A percentile compares a stretch with the other conserved stretches of the same genome.
These are phyloP conservation scores for Beauveria asiatica DNA, from an alignment of 2,329 filamentous ascomycete genomes.

Conservation along the genomic window DNA sequence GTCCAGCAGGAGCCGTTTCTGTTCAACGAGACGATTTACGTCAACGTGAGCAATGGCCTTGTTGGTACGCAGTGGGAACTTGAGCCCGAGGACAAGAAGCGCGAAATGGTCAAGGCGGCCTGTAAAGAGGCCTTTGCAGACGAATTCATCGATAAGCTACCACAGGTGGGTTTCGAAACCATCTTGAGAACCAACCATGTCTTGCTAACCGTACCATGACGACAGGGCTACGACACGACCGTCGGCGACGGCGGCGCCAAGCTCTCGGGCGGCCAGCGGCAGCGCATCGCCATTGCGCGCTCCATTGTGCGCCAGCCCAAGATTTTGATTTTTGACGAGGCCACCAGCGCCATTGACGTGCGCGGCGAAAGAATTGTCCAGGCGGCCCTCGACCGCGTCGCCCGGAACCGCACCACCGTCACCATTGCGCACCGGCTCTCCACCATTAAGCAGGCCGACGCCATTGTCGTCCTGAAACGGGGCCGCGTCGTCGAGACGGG, in stretches of 20 bases:
- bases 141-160: slow-evolving; percentile 58
- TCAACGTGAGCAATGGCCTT: slow-evolving; percentile 54
- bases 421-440: slow-evolving; percentile 68
- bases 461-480: slow-evolving; percentile 66
- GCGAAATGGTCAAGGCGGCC: slow-evolving; percentile 51
- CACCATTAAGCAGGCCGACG: slow-evolving; percentile 68
- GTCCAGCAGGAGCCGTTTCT: slow-evolving; percentile 62
- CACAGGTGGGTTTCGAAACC: slow-evolving; percentile 31
- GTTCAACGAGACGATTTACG: slow-evolving; percentile 57
- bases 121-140: slow-evolving; percentile 61
- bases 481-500: slow-evolving; percentile 67
- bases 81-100: slow-evolving; percentile 46
- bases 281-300: slow-evolving; percentile 61
- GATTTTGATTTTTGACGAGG: slow-evolving; percentile 70
- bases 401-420: slow-evolving; percentile 58
- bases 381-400: slow-evolving; percentile 48
- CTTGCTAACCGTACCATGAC: slow-evolving; percentile 9
- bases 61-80: slow-evolving; percentile 44
- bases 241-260: slow-evolving; percentile 74
- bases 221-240: slow-evolving; percentile 58
- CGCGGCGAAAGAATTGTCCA: slow-evolving; percentile 54
- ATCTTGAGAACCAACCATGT: not conserved
- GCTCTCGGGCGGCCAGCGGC: slow-evolving; percentile 69
- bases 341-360: slow-evolving; percentile 57
- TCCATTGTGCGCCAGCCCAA: slow-evolving; percentile 57